Conservation (phyloP, 1,139 yeast genomes). For the Saccharomyces hybrid region DNA sequence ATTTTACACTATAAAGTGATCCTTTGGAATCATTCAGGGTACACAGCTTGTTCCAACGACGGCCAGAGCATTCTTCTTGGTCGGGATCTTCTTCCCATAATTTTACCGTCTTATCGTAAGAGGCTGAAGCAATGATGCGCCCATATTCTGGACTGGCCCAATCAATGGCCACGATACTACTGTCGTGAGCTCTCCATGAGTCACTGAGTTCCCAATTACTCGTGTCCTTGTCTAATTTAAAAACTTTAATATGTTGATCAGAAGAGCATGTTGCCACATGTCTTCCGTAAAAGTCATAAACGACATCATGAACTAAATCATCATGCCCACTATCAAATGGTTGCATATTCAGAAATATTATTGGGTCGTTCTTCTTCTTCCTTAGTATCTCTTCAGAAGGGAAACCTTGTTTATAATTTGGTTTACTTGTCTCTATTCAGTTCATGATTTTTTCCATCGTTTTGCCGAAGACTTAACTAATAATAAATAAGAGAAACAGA, state of each 20-base stretch:
- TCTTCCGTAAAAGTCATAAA: conserved; percentile 84
- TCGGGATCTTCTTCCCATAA: conserved; percentile 88
- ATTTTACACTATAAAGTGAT: conserved; percentile 80
- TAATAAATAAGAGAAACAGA: not conserved
- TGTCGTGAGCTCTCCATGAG: conserved; percentile 93
- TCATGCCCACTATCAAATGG: conserved; percentile 87
- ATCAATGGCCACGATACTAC: conserved; percentile 68
- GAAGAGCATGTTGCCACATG: conserved; percentile 88
- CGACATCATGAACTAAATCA: conserved; percentile 80
- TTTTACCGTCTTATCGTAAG: conserved; percentile 82
- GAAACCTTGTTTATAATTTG: not conserved
- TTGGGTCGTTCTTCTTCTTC: conserved; percentile 34
- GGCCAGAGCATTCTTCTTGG: conserved; percentile 65
- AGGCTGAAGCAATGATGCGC: conserved; percentile 76
- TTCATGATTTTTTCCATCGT: not conserved
- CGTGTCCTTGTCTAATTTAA: conserved; percentile 54
- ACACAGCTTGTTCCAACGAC: conserved; percentile 72
- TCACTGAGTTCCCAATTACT: conserved; percentile 73
- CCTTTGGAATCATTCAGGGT: conserved; percentile 81
- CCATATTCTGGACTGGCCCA: conserved; percentile 97
- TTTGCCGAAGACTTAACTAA: not conserved
- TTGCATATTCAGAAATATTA: conserved; percentile 1
- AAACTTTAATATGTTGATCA: conserved; percentile 85
- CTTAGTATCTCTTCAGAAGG: not conserved
- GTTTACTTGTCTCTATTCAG: not conserved